Conservation (phyloP, 2,329 filamentous ascomycete species). For the Alternaria metachromatica region DNA sequence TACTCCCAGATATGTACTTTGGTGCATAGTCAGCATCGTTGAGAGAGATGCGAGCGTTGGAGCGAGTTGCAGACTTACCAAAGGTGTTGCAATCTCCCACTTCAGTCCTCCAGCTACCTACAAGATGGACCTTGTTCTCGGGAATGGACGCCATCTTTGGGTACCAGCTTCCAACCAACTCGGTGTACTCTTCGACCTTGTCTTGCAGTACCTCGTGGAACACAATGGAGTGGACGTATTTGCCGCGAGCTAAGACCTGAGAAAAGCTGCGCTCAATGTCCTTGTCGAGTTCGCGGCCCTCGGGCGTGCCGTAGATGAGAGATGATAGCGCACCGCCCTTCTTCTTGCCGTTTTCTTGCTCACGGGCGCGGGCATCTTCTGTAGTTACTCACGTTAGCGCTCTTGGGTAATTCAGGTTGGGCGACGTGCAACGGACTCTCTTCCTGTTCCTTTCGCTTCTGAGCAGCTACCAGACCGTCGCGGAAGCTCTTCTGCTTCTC, state of each 20-base stretch:
- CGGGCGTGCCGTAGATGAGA: constrained; percentile 95
- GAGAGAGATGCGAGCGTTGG: neutral
- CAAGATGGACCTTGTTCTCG: constrained; percentile 93
- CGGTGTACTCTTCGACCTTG: constrained; percentile 92
- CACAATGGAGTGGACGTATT: constrained; percentile 98
- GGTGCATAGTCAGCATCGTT: constrained; percentile 10
- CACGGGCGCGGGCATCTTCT: constrained; percentile 64
- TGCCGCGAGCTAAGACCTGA: constrained; percentile 90
- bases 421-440: constrained; percentile 73
- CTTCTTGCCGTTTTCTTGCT: constrained; percentile 67
- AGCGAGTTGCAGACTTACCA: constrained; percentile 61
- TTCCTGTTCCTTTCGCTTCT: constrained; percentile 78
- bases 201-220: constrained; percentile 96
- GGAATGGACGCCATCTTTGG: constrained; percentile 82
- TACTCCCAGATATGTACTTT: constrained; percentile 99
- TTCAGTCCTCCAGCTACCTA: constrained; percentile 97
- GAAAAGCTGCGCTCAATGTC: constrained; percentile 97
- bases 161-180: constrained; percentile 90
- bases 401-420: constrained; percentile 48
- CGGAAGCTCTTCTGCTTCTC: constrained; percentile 86
- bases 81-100: constrained; percentile 98
- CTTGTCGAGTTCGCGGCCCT: constrained; percentile 90
- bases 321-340: constrained; percentile 75
- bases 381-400: constrained; percentile 55
- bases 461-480: constrained; percentile 76